A percentile compares a stretch with the other conserved stretches of the same genome.
phyloP scores from a whole-genome alignment of 176 grass and related monocot genomes.

The Zizania latifolia region DNA sequence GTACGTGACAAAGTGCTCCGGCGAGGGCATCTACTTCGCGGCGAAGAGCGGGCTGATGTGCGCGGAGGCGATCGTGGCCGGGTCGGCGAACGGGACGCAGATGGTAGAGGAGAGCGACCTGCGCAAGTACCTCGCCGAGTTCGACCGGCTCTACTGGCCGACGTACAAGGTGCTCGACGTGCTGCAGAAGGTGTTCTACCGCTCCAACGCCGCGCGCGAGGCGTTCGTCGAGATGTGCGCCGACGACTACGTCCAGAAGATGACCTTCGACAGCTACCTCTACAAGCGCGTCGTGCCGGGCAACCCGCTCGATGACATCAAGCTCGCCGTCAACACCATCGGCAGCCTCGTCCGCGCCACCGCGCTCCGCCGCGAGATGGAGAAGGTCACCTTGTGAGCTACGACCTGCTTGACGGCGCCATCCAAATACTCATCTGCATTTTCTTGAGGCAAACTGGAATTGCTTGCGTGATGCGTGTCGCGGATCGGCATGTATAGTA shows the following conservation, averaged over 20 bases:
- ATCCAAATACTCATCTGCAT: neutral
- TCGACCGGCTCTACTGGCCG: conserved; percentile 92
- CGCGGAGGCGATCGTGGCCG: conserved; percentile 82
- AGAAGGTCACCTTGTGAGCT: conserved; percentile 81
- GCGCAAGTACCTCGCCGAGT: conserved; percentile 87
- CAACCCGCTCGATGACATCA: conserved; percentile 93
- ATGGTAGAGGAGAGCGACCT: conserved; percentile 91
- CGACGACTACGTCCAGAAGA: conserved; percentile 96
- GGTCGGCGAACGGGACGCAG: conserved; percentile 67
- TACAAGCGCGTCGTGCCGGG: conserved; percentile 96
- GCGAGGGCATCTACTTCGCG: conserved; percentile 98
- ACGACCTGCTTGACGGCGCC: neutral
- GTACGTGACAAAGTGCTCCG: conserved; percentile 97
- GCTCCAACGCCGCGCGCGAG: conserved; percentile 82
- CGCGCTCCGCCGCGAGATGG: conserved; percentile 82
- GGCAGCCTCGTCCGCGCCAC: conserved; percentile 87
- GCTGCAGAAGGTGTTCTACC: conserved; percentile 99
- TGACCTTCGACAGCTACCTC: conserved; percentile 99
- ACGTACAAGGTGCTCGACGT: conserved; percentile 99
- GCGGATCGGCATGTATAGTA: neutral
- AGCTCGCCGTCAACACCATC: conserved; percentile 90
- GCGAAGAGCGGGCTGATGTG: conserved; percentile 94
- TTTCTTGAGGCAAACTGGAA: neutral
- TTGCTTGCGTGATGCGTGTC: neutral
- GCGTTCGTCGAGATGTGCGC: conserved; percentile 99